phyloP scores from a whole-genome alignment of 768 basidiomycete species.

The Pisolithus tinctorius region DNA sequence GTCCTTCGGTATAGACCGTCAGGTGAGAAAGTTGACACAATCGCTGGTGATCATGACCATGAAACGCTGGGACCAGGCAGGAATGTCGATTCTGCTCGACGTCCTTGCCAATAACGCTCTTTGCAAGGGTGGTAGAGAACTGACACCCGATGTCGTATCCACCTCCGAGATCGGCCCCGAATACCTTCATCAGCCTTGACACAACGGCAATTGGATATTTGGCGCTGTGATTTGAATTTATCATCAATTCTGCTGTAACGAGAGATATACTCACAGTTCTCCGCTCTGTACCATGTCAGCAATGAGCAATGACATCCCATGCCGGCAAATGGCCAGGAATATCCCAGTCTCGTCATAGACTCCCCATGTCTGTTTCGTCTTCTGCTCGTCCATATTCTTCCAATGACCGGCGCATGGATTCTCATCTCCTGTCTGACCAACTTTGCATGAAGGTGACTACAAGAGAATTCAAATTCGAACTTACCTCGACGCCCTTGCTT shows the following conservation, averaged over 20 bases:
- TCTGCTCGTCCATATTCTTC: background rate
- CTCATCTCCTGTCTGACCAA: no score
- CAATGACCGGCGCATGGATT: background rate
- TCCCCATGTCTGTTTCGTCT: constrained; percentile 20
- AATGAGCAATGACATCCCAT: constrained; percentile 24
- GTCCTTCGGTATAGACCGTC: no score
- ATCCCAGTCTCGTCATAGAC: constrained; percentile 33
- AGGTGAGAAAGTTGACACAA: constrained; percentile 14
- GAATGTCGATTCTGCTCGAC: background rate
- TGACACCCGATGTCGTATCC: constrained; percentile 20
- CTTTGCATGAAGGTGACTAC: no score
- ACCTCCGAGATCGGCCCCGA: constrained; percentile 2
- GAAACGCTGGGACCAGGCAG: constrained; percentile 11
- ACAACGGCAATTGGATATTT: constrained; percentile 16
- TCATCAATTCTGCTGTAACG: no score
- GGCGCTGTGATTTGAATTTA: constrained; percentile 3
- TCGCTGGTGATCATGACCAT: constrained; percentile 17
- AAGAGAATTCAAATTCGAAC: no score
- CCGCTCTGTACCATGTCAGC: constrained; percentile 21
- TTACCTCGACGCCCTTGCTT: no score
- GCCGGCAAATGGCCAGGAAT: constrained; percentile 30
- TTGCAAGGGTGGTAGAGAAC: constrained; percentile 10
- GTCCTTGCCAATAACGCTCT: constrained; percentile 4
- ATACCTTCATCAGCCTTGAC: constrained; percentile 3
- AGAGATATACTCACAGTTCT: background rate